Conservation (phyloP, 2,329 filamentous ascomycete species). For the Volutella citrinella region DNA sequence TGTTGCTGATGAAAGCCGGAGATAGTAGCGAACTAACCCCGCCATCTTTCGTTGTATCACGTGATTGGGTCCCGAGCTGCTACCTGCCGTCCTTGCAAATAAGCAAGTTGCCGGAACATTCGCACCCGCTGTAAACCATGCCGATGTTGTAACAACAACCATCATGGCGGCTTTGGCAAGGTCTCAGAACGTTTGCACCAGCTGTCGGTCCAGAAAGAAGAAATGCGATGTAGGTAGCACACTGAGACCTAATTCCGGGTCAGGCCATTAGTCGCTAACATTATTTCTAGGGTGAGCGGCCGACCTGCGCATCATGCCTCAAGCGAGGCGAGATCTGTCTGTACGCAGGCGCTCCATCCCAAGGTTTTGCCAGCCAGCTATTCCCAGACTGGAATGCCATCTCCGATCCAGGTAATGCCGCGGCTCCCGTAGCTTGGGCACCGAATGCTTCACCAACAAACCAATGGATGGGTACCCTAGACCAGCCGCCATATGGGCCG, state of each 20-base stretch:
- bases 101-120: too few species aligned
- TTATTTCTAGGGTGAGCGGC: slow-evolving; percentile 13
- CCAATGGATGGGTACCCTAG: too few species aligned
- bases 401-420: neutral
- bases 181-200: slow-evolving; percentile 22
- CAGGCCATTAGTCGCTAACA: slow-evolving; percentile 1
- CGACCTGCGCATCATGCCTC: slow-evolving; percentile 15
- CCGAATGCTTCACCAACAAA: too few species aligned
- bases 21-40: too few species aligned
- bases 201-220: slow-evolving; percentile 24
- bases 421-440: slow-evolving; percentile 1
- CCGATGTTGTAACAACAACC: neutral
- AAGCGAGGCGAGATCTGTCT: slow-evolving; percentile 20
- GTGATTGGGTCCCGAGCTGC: too few species aligned
- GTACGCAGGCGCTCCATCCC: slow-evolving; percentile 14
- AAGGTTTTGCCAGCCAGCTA: neutral
- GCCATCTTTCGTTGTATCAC: too few species aligned
- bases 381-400: slow-evolving; percentile 2
- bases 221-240: slow-evolving; percentile 25
- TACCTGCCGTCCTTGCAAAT: too few species aligned
- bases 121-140: too few species aligned
- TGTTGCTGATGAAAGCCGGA: too few species aligned
- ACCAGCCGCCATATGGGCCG: too few species aligned
- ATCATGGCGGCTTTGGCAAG: slow-evolving; percentile 22
- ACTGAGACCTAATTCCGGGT: too few species aligned